Base-by-base conservation (phyloP, 2,329 filamentous ascomycete species). In the Arthrinium phaeospermum region DNA sequence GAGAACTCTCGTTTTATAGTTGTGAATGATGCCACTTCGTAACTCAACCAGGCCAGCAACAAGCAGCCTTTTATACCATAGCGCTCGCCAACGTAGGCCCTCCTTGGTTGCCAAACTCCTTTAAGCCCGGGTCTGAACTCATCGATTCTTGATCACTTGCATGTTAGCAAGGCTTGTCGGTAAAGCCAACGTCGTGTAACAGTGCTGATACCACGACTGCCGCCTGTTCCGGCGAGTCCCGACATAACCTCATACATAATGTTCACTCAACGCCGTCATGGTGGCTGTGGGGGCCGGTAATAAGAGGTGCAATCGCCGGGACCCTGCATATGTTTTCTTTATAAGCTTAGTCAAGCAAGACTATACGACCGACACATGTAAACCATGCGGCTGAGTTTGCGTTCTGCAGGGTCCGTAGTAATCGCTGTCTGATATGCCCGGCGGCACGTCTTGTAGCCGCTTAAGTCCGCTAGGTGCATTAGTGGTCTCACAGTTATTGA, bases 381-480 rank as follows among this genome's bases (percentile, higher is more conserved):
- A 16, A 8, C 22, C 30, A 41, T 64, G 57, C 34, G 30, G 34
- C 57, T 61, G 34, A 41, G 30, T 64, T 24, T 3, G 12, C 22
- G 19, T 13, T 34, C 19, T 64, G 57, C 57, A 64, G 57, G 57
- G 57, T 14, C 57, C 57, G 8, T 6, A 41, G 19, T 61, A 14
- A 61, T 16, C 27, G 24, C 49, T n/a, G 47, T 13, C 49, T 5
- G 49, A 27, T n/a, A 16, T 61, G 27, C 4, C 27, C 14, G 27
- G 14, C 19, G 27, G 27, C 27, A 61, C 19, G 53, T n/a, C 53
- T 64, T 64, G 57, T 64, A 14, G 34, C 57, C 57, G 57, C 30
- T 64, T 64, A 64, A 64, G 34, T 64, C 57, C 57, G 34, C 34
- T 37, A 41, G 57, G 34, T 64, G 57, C 57, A 64, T 37, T 14